A percentile compares a stretch with the other conserved stretches of the same genome.
These are phyloP conservation scores for Guadua angustifolia DNA, from an alignment of 176 grass and related monocot genomes.

Conservation along the genomic window DNA sequence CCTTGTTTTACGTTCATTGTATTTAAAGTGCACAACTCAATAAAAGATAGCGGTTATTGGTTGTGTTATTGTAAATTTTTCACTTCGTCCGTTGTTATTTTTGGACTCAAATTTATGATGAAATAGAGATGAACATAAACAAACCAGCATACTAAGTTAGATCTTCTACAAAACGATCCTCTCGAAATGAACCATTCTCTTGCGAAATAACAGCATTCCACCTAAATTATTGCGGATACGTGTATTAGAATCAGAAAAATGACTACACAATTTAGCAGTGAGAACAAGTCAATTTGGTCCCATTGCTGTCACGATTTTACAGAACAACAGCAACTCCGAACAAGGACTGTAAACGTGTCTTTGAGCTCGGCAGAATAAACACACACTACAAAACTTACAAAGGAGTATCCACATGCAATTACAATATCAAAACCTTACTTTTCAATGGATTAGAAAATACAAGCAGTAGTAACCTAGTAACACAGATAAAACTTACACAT, in stretches of 20 bases:
- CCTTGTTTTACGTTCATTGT: constrained; percentile 52
- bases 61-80: constrained; percentile 51
- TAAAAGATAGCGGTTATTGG: constrained; percentile 36
- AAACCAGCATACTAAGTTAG: neutral
- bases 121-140: neutral
- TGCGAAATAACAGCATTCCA: neutral
- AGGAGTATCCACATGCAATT: constrained; percentile 16
- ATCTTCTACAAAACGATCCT: neutral
- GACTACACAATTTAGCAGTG: neutral
- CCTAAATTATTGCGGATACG: neutral
- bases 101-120: neutral
- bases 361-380: constrained; percentile 20
- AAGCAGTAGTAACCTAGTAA: constrained; percentile 30
- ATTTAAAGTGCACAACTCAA: constrained; percentile 50
- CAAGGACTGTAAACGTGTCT: neutral
- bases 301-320: constrained; percentile 20
- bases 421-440: constrained; percentile 58
- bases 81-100: neutral
- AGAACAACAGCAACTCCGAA: neutral
- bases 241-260: too few species aligned
- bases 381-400: constrained; percentile 39
- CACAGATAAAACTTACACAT: constrained; percentile 22
- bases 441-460: constrained; percentile 38
- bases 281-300: neutral
- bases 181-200: neutral